A percentile compares a stretch with the other conserved stretches of the same genome.
phyloP scores from a whole-genome alignment of 495 filamentous ascomycete genomes.

The Hamigera avellanea region DNA sequence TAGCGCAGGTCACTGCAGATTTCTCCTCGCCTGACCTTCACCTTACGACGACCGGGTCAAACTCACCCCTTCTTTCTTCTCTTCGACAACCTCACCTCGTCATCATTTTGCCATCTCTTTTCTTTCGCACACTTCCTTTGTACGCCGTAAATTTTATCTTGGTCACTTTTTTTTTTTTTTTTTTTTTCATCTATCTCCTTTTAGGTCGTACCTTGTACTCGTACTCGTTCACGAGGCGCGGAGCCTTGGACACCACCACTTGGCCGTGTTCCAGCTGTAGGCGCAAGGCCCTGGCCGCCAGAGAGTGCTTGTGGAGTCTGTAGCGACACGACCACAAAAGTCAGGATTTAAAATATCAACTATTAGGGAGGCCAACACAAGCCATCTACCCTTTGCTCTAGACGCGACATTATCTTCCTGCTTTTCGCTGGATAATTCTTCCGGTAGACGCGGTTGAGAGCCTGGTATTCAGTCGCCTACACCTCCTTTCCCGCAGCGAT shows the following conservation, averaged over 20 bases:
- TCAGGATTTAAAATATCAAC: slow-evolving; percentile 15
- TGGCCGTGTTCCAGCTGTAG: slow-evolving; percentile 38
- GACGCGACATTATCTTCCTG: too few relatives aligned
- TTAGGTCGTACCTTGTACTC: slow-evolving; percentile 27
- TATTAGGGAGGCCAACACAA: slow-evolving; percentile 3
- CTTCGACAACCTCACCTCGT: slow-evolving; percentile 8
- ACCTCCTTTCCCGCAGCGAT: neutral
- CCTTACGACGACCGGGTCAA: too few relatives aligned
- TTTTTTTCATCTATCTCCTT: slow-evolving; percentile 10
- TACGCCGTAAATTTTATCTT: slow-evolving; percentile 14
- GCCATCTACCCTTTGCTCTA: neutral
- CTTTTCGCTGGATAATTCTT: slow-evolving; percentile 9
- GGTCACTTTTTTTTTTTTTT: slow-evolving; percentile 10
- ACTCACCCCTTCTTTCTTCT: slow-evolving; percentile 6
- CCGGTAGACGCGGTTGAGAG: slow-evolving; percentile 14
- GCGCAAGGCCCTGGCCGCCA: slow-evolving; percentile 23
- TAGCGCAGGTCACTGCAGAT: slow-evolving; percentile 9
- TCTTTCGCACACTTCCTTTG: slow-evolving; percentile 12
- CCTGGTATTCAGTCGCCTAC: slow-evolving; percentile 6
- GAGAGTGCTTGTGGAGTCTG: slow-evolving; percentile 28
- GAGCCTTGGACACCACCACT: slow-evolving; percentile 23
- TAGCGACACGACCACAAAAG: slow-evolving; percentile 28
- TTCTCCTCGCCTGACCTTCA: slow-evolving; percentile 12
- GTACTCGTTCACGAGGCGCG: slow-evolving; percentile 23
- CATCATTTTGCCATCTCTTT: slow-evolving; percentile 8